Evolutionary conservation across 2,329 filamentous ascomycete genomes (phyloP).

Genomic region (Colletotrichum chrysophilum): DNA sequence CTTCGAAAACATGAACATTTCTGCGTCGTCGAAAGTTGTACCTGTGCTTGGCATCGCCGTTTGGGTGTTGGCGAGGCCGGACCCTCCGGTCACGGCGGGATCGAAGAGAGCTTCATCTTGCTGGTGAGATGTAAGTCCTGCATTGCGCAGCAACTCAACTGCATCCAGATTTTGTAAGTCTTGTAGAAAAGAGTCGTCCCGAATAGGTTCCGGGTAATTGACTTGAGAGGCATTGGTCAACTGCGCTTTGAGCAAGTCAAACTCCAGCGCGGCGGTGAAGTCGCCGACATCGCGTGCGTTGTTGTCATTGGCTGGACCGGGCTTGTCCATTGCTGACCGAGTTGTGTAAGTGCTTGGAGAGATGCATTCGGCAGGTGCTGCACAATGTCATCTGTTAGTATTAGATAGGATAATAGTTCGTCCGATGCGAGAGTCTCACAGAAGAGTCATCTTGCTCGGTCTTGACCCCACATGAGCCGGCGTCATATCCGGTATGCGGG

Average conservation of each 20-base stretch:
- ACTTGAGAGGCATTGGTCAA: not conserved
- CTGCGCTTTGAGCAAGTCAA: not conserved
- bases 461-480: not conserved
- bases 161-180: not conserved
- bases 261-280: not conserved
- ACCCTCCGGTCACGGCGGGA: not conserved
- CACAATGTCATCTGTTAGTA: not conserved
- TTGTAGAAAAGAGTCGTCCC: not conserved
- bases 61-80: not conserved
- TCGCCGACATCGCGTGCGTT: not conserved
- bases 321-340: constrained; percentile 2
- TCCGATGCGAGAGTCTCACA: not conserved
- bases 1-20: not conserved
- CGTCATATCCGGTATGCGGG: not conserved
- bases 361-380: not conserved
- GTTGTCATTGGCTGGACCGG: not conserved
- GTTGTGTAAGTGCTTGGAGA: not conserved
- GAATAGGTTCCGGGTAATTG: too few relatives aligned
- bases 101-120: not conserved
- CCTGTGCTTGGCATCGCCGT: not conserved
- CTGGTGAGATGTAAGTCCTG: not conserved
- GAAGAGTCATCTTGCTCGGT: not conserved
- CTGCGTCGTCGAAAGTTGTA: not conserved
- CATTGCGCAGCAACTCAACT: not conserved
- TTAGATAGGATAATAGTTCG: constrained; percentile 1